Evolutionary conservation across 2,329 filamentous ascomycete genomes (phyloP).

Genomic region (Fusarium sp.): DNA sequence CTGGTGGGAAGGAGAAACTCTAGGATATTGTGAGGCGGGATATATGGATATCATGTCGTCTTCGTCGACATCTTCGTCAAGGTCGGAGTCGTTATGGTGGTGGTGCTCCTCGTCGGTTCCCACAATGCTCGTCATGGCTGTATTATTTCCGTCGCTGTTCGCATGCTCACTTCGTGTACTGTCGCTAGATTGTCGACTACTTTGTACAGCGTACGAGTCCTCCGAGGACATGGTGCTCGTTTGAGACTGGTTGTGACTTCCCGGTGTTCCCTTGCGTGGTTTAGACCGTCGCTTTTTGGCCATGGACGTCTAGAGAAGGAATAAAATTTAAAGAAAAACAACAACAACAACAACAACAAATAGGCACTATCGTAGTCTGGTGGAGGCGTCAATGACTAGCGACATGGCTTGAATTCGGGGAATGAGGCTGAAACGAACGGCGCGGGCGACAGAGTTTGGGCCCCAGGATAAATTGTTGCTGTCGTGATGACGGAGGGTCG

Average conservation of each 20-base stretch:
- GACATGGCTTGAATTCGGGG: constrained; percentile 40
- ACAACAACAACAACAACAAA: neutral
- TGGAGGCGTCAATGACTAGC: constrained; percentile 26
- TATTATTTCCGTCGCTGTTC: constrained; percentile 51
- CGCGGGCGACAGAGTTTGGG: constrained; percentile 27
- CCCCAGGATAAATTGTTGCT: constrained; percentile 8
- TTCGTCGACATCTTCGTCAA: constrained; percentile 47
- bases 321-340: neutral
- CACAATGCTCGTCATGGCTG: constrained; percentile 55
- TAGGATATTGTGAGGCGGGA: constrained; percentile 56
- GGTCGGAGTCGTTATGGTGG: constrained; percentile 44
- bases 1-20: constrained; percentile 52
- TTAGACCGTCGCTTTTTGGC: constrained; percentile 52
- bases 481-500: constrained; percentile 10
- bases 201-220: constrained; percentile 47
- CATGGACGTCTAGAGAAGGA: constrained; percentile 47
- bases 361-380: constrained; percentile 40
- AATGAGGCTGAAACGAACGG: constrained; percentile 35
- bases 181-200: constrained; percentile 52
- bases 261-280: constrained; percentile 46
- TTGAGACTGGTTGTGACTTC: constrained; percentile 42
- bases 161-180: constrained; percentile 50
- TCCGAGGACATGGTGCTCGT: constrained; percentile 51
- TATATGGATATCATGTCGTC: constrained; percentile 60
- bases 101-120: constrained; percentile 51